phyloP scores from a whole-genome alignment of 1,284 basidiomycete genomes.

The Ceratobasidium sp. region DNA sequence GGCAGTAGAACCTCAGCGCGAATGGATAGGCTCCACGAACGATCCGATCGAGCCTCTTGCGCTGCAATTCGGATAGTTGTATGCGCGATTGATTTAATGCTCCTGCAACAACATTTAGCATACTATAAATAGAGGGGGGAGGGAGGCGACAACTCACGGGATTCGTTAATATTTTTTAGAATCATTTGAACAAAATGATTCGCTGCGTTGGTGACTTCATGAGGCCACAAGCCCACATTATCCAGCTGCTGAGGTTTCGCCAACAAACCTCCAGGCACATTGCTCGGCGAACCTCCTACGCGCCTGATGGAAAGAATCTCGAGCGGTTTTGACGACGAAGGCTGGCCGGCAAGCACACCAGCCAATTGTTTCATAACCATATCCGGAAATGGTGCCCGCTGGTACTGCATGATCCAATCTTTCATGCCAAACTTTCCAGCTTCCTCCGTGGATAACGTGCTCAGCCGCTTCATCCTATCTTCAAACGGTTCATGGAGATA shows the following conservation, averaged over 20 bases:
- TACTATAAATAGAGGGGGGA: too few species aligned
- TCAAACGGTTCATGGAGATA: neutral
- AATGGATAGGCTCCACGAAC: neutral
- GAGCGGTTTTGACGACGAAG: neutral
- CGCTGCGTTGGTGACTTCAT: neutral
- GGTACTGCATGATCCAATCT: neutral
- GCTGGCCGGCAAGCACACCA: neutral
- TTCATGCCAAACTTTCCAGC: neutral
- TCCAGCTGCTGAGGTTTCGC: neutral
- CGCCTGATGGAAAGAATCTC: neutral
- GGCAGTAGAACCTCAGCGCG: conserved; percentile 1
- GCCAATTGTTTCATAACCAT: neutral
- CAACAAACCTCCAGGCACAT: neutral
- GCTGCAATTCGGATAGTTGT: neutral
- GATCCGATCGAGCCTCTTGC: neutral
- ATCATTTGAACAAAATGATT: neutral
- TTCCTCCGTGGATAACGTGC: neutral
- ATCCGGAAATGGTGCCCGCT: neutral
- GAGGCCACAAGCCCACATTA: neutral
- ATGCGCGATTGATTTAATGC: neutral
- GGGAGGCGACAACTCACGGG: too few species aligned
- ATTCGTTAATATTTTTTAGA: neutral
- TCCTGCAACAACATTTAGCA: neutral
- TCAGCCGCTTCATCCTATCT: neutral
- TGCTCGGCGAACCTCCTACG: neutral